phyloP scores from a whole-genome alignment of 306 rosid species.

The Leucaena leucocephala region DNA sequence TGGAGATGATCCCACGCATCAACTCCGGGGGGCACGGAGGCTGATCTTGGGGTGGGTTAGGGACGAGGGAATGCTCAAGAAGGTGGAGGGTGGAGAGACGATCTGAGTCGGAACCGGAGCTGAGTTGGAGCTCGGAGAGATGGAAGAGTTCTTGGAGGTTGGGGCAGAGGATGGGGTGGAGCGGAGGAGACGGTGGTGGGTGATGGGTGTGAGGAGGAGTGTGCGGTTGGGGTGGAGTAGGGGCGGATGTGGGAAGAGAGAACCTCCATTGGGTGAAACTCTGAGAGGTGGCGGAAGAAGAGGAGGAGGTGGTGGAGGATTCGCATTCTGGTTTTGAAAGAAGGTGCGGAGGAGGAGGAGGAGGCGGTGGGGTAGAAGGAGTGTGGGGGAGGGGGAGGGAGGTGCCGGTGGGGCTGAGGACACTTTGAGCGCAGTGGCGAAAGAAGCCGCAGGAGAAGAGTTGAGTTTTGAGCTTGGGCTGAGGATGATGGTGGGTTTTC shows the following conservation, averaged over 20 bases:
- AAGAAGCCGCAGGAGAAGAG: conserved; percentile 94
- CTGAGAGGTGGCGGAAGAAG: conserved; percentile 80
- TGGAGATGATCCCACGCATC: conserved; percentile 60
- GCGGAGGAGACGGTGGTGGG: conserved; percentile 25
- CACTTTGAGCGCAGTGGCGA: conserved; percentile 86
- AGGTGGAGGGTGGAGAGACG: conserved; percentile 66
- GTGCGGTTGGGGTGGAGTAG: conserved; percentile 14
- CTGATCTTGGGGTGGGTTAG: conserved; percentile 72
- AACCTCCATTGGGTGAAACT: conserved; percentile 96
- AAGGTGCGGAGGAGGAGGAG: conserved; percentile 14
- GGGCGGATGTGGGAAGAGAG: conserved; percentile 62
- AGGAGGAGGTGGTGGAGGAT: conserved; percentile 60
- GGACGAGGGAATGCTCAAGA: conserved; percentile 76
- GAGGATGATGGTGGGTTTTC: conserved; percentile 65
- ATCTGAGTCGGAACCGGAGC: conserved; percentile 53
- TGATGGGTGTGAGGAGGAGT: not conserved
- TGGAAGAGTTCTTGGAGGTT: conserved; percentile 76
- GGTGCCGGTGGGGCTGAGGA: conserved; percentile 70
- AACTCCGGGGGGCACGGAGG: conserved; percentile 71
- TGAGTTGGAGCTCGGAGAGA: conserved; percentile 70
- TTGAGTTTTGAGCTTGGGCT: conserved; percentile 90
- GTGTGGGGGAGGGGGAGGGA: conserved; percentile 53
- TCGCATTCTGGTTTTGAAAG: conserved; percentile 51
- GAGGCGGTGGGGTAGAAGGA: conserved; percentile 1
- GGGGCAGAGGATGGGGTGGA: conserved; percentile 41